Evolutionary conservation across 257 asterid genomes (phyloP), one percentile per base, ranked within the genome.

Genomic region (Ajuga chamaepitys): DNA sequence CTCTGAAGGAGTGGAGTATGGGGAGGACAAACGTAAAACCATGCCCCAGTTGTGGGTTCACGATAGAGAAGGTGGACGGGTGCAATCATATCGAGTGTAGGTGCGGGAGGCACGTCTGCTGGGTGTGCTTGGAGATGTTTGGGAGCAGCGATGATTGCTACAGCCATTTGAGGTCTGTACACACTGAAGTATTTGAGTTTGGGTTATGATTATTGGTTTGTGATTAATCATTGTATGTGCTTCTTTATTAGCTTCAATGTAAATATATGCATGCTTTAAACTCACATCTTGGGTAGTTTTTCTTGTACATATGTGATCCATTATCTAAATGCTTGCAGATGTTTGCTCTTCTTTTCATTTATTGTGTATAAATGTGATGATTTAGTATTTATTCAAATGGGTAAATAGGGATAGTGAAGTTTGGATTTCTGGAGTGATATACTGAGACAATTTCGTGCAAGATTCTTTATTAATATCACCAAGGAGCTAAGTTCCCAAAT

Each of bases 1-100:
- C 97, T 1, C 78, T 94, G 21, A 72, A 80, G 78, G 92, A 79
- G 71, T 94, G 99, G 99, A 68, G 92, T 73, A 30, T 22, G 5
- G 97, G 96, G 40, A 86, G 78, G 67, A 95, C 84, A 0, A 68
- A 84, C 7, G 97, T 94, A 69, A 86, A 90, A 88, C 62, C 1
- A 25, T 94, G 97, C 73, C 99, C 99, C 0, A 62, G 74, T 8
- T 94, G 99, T 59, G 77, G 80, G 44, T 86, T 59, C 71, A 86
- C 88, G 4, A 82, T 94, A 1, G 99, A 94, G 97, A 90, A 94
- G 73, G 82, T 83, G 44, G 95, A 88, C 0, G 99, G 99, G 48
- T 94, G 99, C 89, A 86, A 94, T 66, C 99, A 94, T 46, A 57
- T 94, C 0, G 88, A 70, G 55, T 94, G 99, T 48, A 74, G 73